Percentiles rank a stretch among this genome's conserved stretches.
These are phyloP conservation scores for Leccinum subspadiceum DNA, from an alignment of 1,284 basidiomycete genomes.

Conservation along the genomic window DNA sequence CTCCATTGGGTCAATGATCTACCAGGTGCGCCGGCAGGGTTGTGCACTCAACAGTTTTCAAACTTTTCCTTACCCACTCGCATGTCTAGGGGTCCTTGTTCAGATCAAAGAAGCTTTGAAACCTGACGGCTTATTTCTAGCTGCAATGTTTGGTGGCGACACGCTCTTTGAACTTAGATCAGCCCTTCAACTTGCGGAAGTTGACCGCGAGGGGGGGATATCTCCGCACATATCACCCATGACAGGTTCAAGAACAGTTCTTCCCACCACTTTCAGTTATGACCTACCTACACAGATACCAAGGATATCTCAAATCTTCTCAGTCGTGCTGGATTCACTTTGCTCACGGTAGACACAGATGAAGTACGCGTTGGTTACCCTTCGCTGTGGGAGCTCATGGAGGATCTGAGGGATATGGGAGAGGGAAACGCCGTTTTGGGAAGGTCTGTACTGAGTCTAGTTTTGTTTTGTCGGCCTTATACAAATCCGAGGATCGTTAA, in stretches of 20 bases:
- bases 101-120: slow-evolving; percentile 86
- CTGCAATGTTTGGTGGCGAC: slow-evolving; percentile 94
- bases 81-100: slow-evolving; percentile 65
- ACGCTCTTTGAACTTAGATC: slow-evolving; percentile 93
- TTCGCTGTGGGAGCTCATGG: slow-evolving; percentile 93
- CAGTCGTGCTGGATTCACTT: slow-evolving; percentile 88
- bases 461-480: not conserved
- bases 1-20: slow-evolving; percentile 99
- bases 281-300: slow-evolving; percentile 55
- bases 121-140: slow-evolving; percentile 94
- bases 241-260: slow-evolving; percentile 64
- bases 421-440: slow-evolving; percentile 92
- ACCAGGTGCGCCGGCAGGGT: slow-evolving; percentile 59
- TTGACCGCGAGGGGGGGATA: slow-evolving; percentile 93
- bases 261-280: not conserved
- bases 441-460: slow-evolving; percentile 44
- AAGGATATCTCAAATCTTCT: slow-evolving; percentile 91
- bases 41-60: not conserved
- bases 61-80: not conserved
- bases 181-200: slow-evolving; percentile 90
- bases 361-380: slow-evolving; percentile 92
- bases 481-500: not conserved
- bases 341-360: slow-evolving; percentile 95
- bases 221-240: slow-evolving; percentile 95
- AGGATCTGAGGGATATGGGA: slow-evolving; percentile 94